Conservation (phyloP, 768 basidiomycete genomes). For the Mycena polygramma region DNA sequence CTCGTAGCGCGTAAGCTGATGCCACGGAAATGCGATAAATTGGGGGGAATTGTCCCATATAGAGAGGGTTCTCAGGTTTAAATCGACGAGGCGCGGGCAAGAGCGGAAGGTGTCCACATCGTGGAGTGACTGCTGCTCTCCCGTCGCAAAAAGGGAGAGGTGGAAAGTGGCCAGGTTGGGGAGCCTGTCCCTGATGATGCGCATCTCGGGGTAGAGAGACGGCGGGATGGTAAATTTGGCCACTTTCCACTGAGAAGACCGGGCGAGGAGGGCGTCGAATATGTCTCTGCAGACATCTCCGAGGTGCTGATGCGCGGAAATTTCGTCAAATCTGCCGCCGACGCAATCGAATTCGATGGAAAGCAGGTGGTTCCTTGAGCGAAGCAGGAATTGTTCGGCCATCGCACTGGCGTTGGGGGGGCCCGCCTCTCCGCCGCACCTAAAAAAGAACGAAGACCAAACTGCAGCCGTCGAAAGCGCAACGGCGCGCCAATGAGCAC, state of each 20-base stretch:
- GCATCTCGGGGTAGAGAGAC: background rate
- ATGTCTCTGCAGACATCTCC: slow-evolving; percentile 1
- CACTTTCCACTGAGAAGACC: background rate
- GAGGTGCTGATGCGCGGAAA: background rate
- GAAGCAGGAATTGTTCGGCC: slow-evolving; percentile 6
- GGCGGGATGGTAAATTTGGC: background rate
- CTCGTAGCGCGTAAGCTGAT: background rate
- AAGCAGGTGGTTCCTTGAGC: background rate
- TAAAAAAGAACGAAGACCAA: slow-evolving; percentile 9
- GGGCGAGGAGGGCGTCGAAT: slow-evolving; percentile 1
- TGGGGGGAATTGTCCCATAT: background rate
- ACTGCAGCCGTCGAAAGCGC: slow-evolving; percentile 3
- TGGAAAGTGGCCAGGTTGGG: background rate
- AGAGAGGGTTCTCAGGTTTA: background rate
- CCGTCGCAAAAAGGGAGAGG: background rate
- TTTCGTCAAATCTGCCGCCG: too few relatives aligned
- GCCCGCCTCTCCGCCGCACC: background rate
- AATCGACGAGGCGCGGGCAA: slow-evolving; percentile 8
- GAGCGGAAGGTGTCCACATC: background rate
- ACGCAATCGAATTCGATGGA: background rate
- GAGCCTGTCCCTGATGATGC: background rate
- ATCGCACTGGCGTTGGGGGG: background rate
- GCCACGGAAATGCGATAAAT: slow-evolving; percentile 10
- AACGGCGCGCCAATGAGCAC: slow-evolving; percentile 20
- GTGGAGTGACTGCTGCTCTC: background rate